Evolutionary conservation across 2,329 filamentous ascomycete species (phyloP).

Genomic region (Penicillium palitans): DNA sequence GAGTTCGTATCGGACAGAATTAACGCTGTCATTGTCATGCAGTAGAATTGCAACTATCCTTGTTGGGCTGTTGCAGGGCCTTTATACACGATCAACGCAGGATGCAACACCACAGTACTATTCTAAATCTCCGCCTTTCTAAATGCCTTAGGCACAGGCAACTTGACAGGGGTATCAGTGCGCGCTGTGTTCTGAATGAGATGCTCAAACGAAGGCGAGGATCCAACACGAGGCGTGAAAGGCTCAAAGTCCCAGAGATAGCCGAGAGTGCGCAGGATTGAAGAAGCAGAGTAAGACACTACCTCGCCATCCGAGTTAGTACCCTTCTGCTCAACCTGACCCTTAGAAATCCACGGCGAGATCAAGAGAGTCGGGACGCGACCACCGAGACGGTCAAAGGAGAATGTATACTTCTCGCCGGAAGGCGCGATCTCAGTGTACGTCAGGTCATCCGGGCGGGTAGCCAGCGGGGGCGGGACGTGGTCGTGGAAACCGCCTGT

Average conservation of each 20-base stretch:
- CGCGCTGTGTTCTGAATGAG: conserved; percentile 23
- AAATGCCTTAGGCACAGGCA: conserved; percentile 25
- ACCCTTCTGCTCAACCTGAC: conserved; percentile 34
- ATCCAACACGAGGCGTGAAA: conserved; percentile 31
- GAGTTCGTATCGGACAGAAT: no score
- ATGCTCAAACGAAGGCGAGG: conserved; percentile 34
- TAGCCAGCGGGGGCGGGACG: conserved; percentile 37
- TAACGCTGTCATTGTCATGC: background rate
- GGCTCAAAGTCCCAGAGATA: conserved; percentile 39
- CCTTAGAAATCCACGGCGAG: conserved; percentile 34
- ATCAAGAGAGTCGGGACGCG: conserved; percentile 34
- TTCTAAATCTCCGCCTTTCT: conserved; percentile 6
- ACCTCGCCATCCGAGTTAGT: conserved; percentile 22
- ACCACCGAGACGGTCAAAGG: conserved; percentile 32
- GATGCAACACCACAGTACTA: background rate
- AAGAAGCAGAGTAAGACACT: conserved; percentile 32
- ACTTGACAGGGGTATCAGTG: conserved; percentile 23
- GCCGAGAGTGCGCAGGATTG: conserved; percentile 33
- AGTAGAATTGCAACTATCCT: background rate
- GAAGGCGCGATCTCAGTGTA: conserved; percentile 35
- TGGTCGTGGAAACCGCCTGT: conserved; percentile 43
- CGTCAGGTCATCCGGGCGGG: conserved; percentile 35
- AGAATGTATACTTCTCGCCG: conserved; percentile 30
- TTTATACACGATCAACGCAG: background rate
- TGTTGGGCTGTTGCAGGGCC: background rate